phyloP scores from a whole-genome alignment of 257 asterid genomes.

The Fraxinus pennsylvanica region DNA sequence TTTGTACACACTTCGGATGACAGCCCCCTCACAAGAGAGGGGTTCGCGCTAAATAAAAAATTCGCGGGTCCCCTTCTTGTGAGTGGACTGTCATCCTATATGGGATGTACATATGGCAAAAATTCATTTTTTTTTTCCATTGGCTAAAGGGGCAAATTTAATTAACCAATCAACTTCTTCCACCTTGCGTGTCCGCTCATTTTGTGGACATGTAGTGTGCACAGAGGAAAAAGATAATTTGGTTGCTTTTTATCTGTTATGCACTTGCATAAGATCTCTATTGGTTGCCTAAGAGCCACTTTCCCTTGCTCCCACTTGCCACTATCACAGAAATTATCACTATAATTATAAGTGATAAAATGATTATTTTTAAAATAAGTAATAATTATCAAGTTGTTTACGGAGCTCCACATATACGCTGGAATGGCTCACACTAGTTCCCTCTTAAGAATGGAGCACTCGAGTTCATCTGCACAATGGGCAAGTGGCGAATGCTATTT shows the following conservation, averaged over 20 bases:
- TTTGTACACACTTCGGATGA: too few species aligned
- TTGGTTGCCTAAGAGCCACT: slow-evolving; percentile 38
- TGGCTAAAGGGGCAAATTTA: neutral
- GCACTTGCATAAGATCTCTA: slow-evolving; percentile 20
- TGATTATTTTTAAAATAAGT: neutral
- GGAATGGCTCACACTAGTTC: too few species aligned
- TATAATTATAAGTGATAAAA: neutral
- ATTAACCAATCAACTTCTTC: slow-evolving; percentile 21
- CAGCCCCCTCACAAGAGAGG: too few species aligned
- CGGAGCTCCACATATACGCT: too few species aligned
- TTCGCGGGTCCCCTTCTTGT: too few species aligned
- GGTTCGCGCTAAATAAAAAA: too few species aligned
- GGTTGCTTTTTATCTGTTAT: slow-evolving; percentile 3
- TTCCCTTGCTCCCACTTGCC: slow-evolving; percentile 11
- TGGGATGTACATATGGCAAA: too few species aligned
- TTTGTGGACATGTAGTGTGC: slow-evolving; percentile 27
- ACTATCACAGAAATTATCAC: slow-evolving; percentile 43
- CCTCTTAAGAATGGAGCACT: too few species aligned
- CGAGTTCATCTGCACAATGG: too few species aligned
- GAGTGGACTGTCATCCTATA: too few species aligned
- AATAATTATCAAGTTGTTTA: too few species aligned
- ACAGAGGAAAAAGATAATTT: neutral
- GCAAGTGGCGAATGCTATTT: too few species aligned
- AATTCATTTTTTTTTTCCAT: neutral
- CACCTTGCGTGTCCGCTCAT: slow-evolving; percentile 30